Evolutionary conservation across 768 basidiomycete species (phyloP).

Genomic region (Lentinula sp.): DNA sequence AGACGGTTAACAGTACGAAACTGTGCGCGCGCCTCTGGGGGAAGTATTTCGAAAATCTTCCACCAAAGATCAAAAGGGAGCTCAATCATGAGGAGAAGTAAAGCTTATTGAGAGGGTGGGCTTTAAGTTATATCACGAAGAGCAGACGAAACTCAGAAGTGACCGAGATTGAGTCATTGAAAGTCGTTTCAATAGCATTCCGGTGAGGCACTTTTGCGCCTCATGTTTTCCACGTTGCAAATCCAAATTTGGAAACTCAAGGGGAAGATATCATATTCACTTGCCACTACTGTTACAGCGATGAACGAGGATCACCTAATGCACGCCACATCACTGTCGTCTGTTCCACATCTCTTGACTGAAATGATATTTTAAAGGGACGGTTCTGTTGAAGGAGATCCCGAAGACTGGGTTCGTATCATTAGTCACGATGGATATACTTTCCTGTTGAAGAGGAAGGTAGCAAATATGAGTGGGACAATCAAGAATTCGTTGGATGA

Average conservation of each 20-base stretch:
- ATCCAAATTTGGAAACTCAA: background rate
- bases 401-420: conserved; percentile 69
- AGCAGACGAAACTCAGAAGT: background rate
- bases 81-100: background rate
- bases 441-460: conserved; percentile 70
- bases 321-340: background rate
- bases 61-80: conserved; percentile 22
- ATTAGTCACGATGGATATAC: conserved; percentile 76
- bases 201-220: background rate
- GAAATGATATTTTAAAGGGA: background rate
- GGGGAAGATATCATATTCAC: no score
- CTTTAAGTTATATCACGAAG: background rate
- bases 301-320: conserved; percentile 1
- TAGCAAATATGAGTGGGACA: conserved; percentile 75
- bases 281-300: background rate
- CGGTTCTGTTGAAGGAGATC: conserved; percentile 9
- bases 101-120: background rate
- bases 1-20: conserved; percentile 21
- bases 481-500: conserved; percentile 77
- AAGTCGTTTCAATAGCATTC: no score
- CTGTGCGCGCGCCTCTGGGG: conserved; percentile 13
- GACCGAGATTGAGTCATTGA: background rate
- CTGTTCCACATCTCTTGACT: background rate
- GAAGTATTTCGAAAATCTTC: conserved; percentile 20
- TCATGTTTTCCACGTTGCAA: background rate